Conservation (phyloP, 2,329 filamentous ascomycete species). For the Dryadomyces sulphureus region DNA sequence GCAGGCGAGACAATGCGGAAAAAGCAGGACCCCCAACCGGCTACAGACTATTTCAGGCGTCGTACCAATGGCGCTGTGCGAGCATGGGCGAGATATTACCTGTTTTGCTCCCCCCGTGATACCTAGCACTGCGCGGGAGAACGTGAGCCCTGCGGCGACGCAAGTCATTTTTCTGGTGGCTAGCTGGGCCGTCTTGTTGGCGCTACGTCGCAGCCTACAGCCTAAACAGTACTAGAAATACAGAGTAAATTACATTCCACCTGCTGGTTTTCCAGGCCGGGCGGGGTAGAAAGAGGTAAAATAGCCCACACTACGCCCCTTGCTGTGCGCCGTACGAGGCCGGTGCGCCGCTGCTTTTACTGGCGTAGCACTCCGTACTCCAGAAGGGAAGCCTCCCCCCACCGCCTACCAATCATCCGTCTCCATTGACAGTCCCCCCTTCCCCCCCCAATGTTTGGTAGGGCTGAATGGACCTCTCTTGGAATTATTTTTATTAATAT, state of each 20-base stretch:
- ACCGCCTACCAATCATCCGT: no score
- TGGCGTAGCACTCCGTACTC: no score
- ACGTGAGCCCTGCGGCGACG: background rate
- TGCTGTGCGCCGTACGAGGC: no score
- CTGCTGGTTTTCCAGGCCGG: background rate
- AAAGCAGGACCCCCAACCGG: background rate
- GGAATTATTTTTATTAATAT: no score
- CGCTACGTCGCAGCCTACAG: background rate
- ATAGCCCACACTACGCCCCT: no score
- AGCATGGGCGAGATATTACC: background rate
- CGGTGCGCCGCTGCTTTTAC: no score
- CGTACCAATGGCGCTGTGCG: background rate
- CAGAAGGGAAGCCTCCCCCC: no score
- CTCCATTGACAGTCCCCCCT: no score
- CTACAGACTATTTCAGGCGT: no score
- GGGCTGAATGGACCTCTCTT: slow-evolving; percentile 1
- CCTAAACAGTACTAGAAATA: background rate
- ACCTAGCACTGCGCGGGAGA: background rate
- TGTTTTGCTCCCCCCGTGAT: background rate
- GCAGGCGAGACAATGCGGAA: background rate
- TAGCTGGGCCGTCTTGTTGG: background rate
- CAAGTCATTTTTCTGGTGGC: background rate
- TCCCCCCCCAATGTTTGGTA: background rate
- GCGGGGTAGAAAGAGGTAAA: no score
- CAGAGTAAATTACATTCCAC: background rate